These are phyloP conservation scores for Arabis hirsuta DNA, from an alignment of 345 rosid species.

Conservation along the genomic window DNA sequence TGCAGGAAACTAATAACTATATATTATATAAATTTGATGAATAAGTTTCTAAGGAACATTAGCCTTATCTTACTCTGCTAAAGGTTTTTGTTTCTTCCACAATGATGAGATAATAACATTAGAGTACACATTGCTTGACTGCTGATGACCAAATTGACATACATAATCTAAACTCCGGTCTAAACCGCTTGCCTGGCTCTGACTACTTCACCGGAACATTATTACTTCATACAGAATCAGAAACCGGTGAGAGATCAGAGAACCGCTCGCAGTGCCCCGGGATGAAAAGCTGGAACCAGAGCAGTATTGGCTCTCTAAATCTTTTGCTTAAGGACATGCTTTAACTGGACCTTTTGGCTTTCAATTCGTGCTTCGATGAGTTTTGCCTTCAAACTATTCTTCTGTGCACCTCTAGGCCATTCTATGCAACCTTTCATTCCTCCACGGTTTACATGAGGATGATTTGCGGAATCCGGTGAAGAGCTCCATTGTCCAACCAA, in stretches of 20 bases:
- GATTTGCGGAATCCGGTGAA: constrained; percentile 69
- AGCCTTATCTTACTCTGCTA: constrained; percentile 31
- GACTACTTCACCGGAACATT: constrained; percentile 38
- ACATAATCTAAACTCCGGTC: constrained; percentile 34
- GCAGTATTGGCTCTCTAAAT: constrained; percentile 47
- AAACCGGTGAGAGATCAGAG: constrained; percentile 45
- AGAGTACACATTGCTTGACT: constrained; percentile 37
- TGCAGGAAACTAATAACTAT: constrained; percentile 19
- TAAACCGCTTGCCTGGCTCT: constrained; percentile 6
- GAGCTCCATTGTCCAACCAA: constrained; percentile 76
- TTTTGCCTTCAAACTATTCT: constrained; percentile 85
- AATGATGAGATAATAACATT: constrained; percentile 25
- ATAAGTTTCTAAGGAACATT: constrained; percentile 32
- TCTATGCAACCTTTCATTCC: constrained; percentile 98
- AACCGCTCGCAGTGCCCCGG: constrained; percentile 5
- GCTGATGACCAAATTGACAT: constrained; percentile 36
- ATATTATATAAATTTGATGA: constrained; percentile 25
- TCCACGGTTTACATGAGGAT: constrained; percentile 68
- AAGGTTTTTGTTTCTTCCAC: constrained; percentile 32
- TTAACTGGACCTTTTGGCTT: constrained; percentile 84
- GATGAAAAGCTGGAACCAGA: constrained; percentile 1
- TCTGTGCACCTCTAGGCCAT: constrained; percentile 86
- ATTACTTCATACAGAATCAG: constrained; percentile 44
- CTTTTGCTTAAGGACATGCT: constrained; percentile 93
- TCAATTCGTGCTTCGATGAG: constrained; percentile 91